These are phyloP conservation scores for Saccharomyces hybrid DNA, from an alignment of 1,139 yeast species.

Conservation along the genomic window DNA sequence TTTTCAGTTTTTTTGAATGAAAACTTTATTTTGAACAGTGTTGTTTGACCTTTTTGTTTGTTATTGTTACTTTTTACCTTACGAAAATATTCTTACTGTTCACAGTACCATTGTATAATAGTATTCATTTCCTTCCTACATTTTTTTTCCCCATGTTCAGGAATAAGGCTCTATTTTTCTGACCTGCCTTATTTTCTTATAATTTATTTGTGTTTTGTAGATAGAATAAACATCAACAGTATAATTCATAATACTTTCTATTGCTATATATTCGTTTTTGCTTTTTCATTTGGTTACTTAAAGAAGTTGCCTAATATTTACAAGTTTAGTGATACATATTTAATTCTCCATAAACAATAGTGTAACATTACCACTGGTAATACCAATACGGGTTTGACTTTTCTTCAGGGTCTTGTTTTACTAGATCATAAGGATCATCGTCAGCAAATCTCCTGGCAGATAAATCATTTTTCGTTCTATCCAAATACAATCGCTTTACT, in stretches of 20 bases:
- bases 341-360: neutral
- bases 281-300: neutral
- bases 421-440: conserved; percentile 16
- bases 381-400: conserved; percentile 28
- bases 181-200: neutral
- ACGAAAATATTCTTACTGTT: neutral
- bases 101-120: conserved; percentile 6
- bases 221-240: conserved; percentile 11
- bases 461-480: conserved; percentile 20
- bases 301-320: conserved; percentile 3
- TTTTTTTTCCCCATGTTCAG: neutral
- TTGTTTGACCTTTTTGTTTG: neutral
- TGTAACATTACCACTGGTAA: conserved; percentile 20
- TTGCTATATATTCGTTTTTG: neutral
- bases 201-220: conserved; percentile 11
- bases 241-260: neutral
- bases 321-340: neutral
- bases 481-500: conserved; percentile 24
- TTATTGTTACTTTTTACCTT: conserved; percentile 1
- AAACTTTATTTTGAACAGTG: neutral
- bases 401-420: conserved; percentile 11
- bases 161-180: neutral
- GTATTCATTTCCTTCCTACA: conserved; percentile 4
- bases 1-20: neutral
- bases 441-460: conserved; percentile 15